Conservation (phyloP, 306 rosid species). For the Alnus rubra region DNA sequence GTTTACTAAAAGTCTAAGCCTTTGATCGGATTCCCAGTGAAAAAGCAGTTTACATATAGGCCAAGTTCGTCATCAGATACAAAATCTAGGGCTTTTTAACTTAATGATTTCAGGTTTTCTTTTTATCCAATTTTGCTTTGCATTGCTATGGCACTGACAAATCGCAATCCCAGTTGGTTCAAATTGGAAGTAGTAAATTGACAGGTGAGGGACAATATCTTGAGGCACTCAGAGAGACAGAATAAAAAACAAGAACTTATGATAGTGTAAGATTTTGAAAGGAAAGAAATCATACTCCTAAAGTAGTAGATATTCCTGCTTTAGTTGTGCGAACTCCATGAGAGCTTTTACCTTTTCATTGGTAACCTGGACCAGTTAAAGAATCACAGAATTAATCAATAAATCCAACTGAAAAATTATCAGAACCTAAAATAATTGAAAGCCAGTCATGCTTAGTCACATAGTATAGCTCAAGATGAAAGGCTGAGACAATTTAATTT, state of each 20-base stretch:
- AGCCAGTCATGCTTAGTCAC: background rate
- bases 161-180: no score
- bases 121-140: no score
- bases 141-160: no score
- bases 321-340: constrained; percentile 81
- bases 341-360: constrained; percentile 95
- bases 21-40: no score
- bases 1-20: no score
- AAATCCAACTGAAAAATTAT: constrained; percentile 17
- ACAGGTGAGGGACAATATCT: no score
- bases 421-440: background rate
- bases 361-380: constrained; percentile 66
- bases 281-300: constrained; percentile 60
- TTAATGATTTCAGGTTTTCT: no score
- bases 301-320: constrained; percentile 76
- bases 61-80: no score
- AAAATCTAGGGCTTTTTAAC: no score
- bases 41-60: no score
- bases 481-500: background rate
- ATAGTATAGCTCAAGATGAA: background rate
- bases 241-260: constrained; percentile 6
- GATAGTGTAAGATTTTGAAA: constrained; percentile 19
- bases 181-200: no score
- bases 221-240: background rate
- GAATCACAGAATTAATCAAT: constrained; percentile 27